Base-by-base conservation (phyloP, 2,329 filamentous ascomycete genomes). In the Bipolaris bicolor region DNA sequence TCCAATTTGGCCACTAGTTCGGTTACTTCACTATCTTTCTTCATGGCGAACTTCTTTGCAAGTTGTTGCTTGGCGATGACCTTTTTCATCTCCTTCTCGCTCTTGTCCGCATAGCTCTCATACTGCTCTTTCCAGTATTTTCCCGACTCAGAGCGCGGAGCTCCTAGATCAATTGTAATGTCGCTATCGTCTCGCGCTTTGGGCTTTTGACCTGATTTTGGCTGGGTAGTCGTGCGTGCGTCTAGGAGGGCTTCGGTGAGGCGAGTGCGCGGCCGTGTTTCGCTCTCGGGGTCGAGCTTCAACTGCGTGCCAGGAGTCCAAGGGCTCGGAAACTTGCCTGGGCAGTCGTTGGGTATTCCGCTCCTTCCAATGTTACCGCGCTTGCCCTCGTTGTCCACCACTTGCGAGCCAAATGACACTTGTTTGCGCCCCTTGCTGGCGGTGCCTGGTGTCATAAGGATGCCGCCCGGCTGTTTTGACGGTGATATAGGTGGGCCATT, bases 81-180 rank as follows among this genome's bases (percentile, higher is more conserved):
- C 78, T 89, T 91, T 78, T 88, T 87, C 81, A 92, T 88, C 74
- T 93, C 89, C 41, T 82, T 83, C 73, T 86, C 86, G 61, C 90
- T 90, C 61, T 90, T 88, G 43, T 86, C 82, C 47, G 90, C 87
- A 69, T 93, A 94, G 52, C 82, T 84, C 64, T 91, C 84, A 67
- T 90, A 93, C 69, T 92, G 86, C 22, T 85, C 83, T 76, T 93
- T 93, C 90, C 90, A 94, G 76, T 90, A 92, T 66, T 84, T 87
- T 6, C 90, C 90, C 3, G 90, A 92, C 57, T 89, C 84, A 1
- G 90, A 91, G 61, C 87, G 85, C 6, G 90, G 90, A 67, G 91
- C 87, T 61, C 89, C 88, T 47, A 91, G 78, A 67, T 92, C 90
- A 46, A 88, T 77, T 0, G 89, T 91, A 55, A 87, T 78, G 65